Evolutionary conservation across 441 rosid genomes (phyloP).

Genomic region (Jatropha podagrica): DNA sequence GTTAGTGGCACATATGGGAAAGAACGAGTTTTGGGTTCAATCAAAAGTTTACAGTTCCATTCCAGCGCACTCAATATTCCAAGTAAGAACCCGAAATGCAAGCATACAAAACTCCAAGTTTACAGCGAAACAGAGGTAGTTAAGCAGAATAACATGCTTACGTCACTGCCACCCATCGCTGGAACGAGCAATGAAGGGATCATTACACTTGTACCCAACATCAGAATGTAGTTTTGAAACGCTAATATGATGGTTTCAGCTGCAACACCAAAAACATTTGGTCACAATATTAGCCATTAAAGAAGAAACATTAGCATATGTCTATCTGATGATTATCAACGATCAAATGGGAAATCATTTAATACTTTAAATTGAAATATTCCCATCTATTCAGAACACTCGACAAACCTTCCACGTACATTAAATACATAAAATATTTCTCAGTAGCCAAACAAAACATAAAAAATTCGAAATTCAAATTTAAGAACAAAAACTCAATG

Average conservation of each 20-base stretch:
- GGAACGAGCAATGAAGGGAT: slow-evolving; percentile 96
- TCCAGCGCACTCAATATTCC: background rate
- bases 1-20: background rate
- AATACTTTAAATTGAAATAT: background rate
- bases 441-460: slow-evolving; percentile 10
- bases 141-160: slow-evolving; percentile 33
- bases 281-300: background rate
- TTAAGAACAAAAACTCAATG: background rate
- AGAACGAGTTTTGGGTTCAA: background rate
- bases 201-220: slow-evolving; percentile 96
- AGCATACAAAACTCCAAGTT: background rate
- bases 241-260: slow-evolving; percentile 89
- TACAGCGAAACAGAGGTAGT: background rate
- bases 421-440: too few relatives aligned
- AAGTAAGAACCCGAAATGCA: background rate
- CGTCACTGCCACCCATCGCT: slow-evolving; percentile 93
- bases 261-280: slow-evolving; percentile 32
- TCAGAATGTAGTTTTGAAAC: slow-evolving; percentile 86
- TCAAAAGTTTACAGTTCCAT: background rate
- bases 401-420: too few relatives aligned
- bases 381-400: background rate
- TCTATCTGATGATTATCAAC: background rate
- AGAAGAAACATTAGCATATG: background rate
- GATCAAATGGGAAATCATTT: background rate
- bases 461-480: slow-evolving; percentile 5